Base-by-base conservation (phyloP, 176 grass and related monocot genomes). In the Zizania latifolia region DNA sequence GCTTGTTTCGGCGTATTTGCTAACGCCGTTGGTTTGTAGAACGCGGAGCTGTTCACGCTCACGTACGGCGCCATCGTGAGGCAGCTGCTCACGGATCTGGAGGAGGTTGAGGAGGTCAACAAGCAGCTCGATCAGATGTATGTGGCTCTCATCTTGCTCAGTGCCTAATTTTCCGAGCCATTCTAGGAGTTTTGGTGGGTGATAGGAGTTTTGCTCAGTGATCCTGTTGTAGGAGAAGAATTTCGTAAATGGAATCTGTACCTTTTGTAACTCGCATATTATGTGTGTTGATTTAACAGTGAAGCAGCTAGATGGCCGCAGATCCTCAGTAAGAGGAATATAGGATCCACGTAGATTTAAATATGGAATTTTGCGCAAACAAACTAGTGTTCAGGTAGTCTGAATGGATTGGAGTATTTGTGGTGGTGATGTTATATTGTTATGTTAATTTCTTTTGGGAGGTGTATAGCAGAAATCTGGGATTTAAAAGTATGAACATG, bases 71-170 rank as follows among this genome's bases (percentile, higher is more conserved):
- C 95, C 55, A 94, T 94, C 27, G 95, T 99, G 56, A 85, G 95
- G 79, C 95, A 99, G 91, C 85, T 99, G 4, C 84, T 99, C 39
- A 94, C 92, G 75, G 95, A 99, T 90, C 91, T 99, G 29, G 95
- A 99, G 80, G 95, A 99, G 76, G 89, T 99, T n/a, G 95, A 99
- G 27, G 95, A 99, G 92, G 95, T 99, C 84, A 99, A 99, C 87
- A 94, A 99, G 73, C 92, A 99, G 72, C 89, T 99, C 23, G 95
- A 99, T 90, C 95, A 99, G 89, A 99, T 94, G 95, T 99, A 84
- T 14, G 26, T 14, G 5, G 14, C 38, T 70, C 2, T 46, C 39
- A 5, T 17, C 16, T 30, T 65, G 21, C 39, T 13, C 68, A 3
- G 14, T 32, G 6, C 29, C 11, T 16, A 7, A 0, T 16, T 39